A percentile compares a stretch with the other conserved stretches of the same genome.
Evolutionary conservation across 176 grass and related monocot species (phyloP).

Genomic region (Raddia guianensis): DNA sequence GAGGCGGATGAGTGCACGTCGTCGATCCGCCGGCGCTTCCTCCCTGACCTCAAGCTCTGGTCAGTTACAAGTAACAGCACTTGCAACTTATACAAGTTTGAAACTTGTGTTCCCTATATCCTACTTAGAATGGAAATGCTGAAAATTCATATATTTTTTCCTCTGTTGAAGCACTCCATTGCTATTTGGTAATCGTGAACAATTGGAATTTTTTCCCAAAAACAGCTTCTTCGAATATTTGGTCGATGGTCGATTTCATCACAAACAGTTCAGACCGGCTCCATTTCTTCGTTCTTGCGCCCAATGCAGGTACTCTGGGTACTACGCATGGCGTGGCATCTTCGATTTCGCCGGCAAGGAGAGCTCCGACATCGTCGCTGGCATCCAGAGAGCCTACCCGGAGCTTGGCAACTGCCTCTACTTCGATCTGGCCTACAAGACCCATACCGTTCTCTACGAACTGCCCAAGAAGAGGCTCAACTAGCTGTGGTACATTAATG

Average conservation of each 20-base stretch:
- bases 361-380: constrained; percentile 45
- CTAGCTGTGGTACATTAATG: constrained; percentile 93
- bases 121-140: not conserved
- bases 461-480: constrained; percentile 67
- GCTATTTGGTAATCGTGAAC: too few relatives aligned
- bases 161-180: too few relatives aligned
- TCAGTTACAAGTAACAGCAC: not conserved
- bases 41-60: constrained; percentile 78
- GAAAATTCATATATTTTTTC: not conserved
- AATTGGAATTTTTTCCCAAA: too few relatives aligned
- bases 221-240: not conserved
- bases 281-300: not conserved
- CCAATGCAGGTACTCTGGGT: constrained; percentile 73
- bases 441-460: constrained; percentile 84
- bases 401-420: constrained; percentile 80
- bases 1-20: constrained; percentile 78
- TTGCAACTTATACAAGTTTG: not conserved
- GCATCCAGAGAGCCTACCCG: constrained; percentile 61
- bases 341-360: constrained; percentile 80
- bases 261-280: too few relatives aligned
- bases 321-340: constrained; percentile 80
- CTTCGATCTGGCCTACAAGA: constrained; percentile 75
- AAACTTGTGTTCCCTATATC: not conserved
- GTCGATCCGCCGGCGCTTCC: constrained; percentile 63
- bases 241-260: not conserved